Base-by-base conservation (phyloP, 192 early-diverging fungal genomes). In the Coemansia sp. region DNA sequence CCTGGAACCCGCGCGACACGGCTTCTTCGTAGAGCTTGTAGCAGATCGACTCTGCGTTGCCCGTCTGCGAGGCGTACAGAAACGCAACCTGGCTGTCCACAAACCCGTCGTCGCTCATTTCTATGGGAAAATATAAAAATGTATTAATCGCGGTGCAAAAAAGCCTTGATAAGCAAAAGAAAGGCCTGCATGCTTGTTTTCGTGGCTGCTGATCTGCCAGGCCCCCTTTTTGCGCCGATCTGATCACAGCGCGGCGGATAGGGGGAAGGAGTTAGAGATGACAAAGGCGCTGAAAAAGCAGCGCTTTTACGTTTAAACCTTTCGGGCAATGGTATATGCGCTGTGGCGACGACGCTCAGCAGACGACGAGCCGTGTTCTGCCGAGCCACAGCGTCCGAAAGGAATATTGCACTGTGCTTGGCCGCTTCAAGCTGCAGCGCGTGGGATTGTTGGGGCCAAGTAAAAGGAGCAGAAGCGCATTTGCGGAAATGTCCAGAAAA, bases 31-130 rank as follows among this genome's bases (percentile, higher is more conserved):
- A 87, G 60, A 96, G 86, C 75, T 88, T 93, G 75, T 91, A 88
- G 22, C 94, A 90, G 61, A 98, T 98, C 72, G 88, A 94, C 79
- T 98, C 95, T 43, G 96, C 94, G 81, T 94, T 98, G 17, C 96
- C 96, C 0, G 96, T 98, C 78, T 98, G 94, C 55, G 95, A 96
- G 12, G 90, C 96, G 70, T 90, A 98, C 36, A 96, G 75, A 45
- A 83, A 55, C 28, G 72, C 64, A 1, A 83, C 75, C 3, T 51
- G 51, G 35, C 62, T 51, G 39, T 71, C 72, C 48, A 66, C 62
- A 43, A 64, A 68, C 2, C 12, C 63, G 59, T 43, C 48, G 52
- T 11, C 20, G 57, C n/a, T 51, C 43, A 45, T 51, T 61, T 61
- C 20, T 48, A 15, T 28, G 22, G 15, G 28, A 51, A 20, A 48